Evolutionary conservation across 371 early-diverging fungal genomes (phyloP), one percentile per base, ranked within the genome.

Genomic region (Cokeromyces recurvatus): DNA sequence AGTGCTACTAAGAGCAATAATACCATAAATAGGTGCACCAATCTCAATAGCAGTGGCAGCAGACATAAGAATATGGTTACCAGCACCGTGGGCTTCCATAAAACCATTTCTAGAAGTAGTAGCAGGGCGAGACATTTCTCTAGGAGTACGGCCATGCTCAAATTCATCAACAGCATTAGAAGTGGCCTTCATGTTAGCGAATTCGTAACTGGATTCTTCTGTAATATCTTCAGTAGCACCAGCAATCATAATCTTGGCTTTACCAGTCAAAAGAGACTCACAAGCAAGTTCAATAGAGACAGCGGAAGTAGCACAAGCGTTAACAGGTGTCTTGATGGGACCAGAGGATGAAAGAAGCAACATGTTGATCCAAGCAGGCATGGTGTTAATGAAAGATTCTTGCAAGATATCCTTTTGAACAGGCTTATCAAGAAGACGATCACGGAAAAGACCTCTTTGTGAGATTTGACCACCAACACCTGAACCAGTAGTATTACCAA

Each of bases 171-270:
- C 74, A 31, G 94, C 68, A 64, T 83, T 89, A 53, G 85, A 84
- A 20, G 95, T 94, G 24, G 94, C 96, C 80, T 92, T 91, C 94
- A 94, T 95, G 79, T 92, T 90, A 54, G 92, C 92, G 73, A 95
- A 94, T 76, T 95, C 96, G 56, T 85, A 86, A 22, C 87, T 86
- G 31, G 91, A 88, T 57, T 95, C 93, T 64, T 93, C 94, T 45
- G 85, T 86, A 74, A 91, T 89, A 54, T 92, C 93, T 59, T 95
- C 96, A 54, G 84, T 90, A 12, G 89, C 95, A 67, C 96, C 96
- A 38, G 91, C 94, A 50, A 95, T 66, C 62, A 94, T 89, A 48
- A 95, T 82, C 72, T 90, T 89, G 34, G 96, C 96, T 72, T 92
- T 92, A 52, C 94, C 95, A 24, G 77, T 75, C 50, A 87, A 62